Conservation (phyloP, 192 early-diverging fungal genomes). For the Entophlyctis luteolus region DNA sequence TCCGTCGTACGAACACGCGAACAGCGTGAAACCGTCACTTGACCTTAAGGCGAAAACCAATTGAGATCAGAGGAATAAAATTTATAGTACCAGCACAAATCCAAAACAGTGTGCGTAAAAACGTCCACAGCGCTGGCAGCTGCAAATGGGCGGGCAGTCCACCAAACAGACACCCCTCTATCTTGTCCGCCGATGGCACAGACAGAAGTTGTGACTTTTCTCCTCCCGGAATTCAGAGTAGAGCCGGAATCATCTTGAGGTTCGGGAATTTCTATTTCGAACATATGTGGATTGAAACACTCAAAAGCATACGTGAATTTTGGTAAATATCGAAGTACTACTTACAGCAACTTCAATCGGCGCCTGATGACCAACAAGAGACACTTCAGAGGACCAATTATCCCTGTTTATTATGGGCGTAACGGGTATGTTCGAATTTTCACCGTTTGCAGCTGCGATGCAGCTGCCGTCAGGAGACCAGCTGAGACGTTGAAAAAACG, state of each 20-base stretch:
- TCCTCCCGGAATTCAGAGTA: constrained; percentile 13
- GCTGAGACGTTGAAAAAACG: constrained; percentile 85
- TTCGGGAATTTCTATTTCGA: constrained; percentile 44
- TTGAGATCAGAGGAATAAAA: background rate
- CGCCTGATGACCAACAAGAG: constrained; percentile 81
- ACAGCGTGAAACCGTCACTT: constrained; percentile 67
- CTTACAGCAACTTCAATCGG: constrained; percentile 82
- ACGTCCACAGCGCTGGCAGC: constrained; percentile 66
- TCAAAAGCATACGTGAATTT: background rate
- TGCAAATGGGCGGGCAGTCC: constrained; percentile 67
- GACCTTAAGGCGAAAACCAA: constrained; percentile 47
- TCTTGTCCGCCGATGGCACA: constrained; percentile 91
- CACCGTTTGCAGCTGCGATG: constrained; percentile 86
- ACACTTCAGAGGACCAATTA: constrained; percentile 70
- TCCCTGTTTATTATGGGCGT: constrained; percentile 76
- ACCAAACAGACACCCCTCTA: constrained; percentile 82
- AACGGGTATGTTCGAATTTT: constrained; percentile 70
- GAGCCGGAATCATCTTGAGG: constrained; percentile 15
- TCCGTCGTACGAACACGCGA: constrained; percentile 90
- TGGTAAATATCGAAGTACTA: constrained; percentile 1
- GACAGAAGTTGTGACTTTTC: constrained; percentile 49
- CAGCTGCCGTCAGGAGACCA: constrained; percentile 98
- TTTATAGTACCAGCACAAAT: constrained; percentile 73
- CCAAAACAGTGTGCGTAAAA: constrained; percentile 81
- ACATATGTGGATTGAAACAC: constrained; percentile 77